phyloP scores from a whole-genome alignment of 805 yeast species.

The Metschnikowia drakensbergensis region DNA sequence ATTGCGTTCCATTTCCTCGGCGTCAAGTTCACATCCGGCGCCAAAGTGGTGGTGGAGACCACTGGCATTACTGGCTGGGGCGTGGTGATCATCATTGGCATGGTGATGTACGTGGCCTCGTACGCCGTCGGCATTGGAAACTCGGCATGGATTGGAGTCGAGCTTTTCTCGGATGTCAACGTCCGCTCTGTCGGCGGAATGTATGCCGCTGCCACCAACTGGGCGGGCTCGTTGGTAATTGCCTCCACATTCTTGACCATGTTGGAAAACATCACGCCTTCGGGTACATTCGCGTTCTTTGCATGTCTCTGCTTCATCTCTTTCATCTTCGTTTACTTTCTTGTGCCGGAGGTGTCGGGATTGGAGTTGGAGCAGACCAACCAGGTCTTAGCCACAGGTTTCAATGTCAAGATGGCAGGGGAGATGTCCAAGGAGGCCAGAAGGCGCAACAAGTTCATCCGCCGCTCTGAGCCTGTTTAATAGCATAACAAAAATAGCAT shows the following conservation, averaged over 20 bases:
- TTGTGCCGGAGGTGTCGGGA: constrained; percentile 90
- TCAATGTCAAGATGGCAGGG: constrained; percentile 63
- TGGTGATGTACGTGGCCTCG: constrained; percentile 83
- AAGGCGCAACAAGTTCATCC: constrained; percentile 14
- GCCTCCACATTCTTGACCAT: constrained; percentile 91
- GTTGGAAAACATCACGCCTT: constrained; percentile 89
- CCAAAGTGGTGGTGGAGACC: constrained; percentile 35
- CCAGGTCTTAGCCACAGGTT: constrained; percentile 74
- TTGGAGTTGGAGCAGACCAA: constrained; percentile 91
- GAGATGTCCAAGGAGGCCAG: constrained; percentile 36
- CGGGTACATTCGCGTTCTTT: constrained; percentile 90
- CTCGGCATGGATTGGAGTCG: constrained; percentile 98
- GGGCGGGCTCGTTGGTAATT: constrained; percentile 92
- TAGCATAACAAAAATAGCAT: neutral
- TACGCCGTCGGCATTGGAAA: constrained; percentile 96
- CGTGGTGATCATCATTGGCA: constrained; percentile 74
- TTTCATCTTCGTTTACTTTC: constrained; percentile 69
- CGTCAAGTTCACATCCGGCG: constrained; percentile 49
- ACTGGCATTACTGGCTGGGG: constrained; percentile 79
- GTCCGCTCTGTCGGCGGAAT: constrained; percentile 93
- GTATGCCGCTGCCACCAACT: constrained; percentile 86
- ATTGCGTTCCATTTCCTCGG: constrained; percentile 87
- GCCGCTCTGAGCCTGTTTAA: constrained; percentile 2
- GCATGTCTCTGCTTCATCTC: constrained; percentile 78
- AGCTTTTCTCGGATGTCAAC: constrained; percentile 81